Conservation (phyloP, 768 basidiomycete genomes). For the Collybia nuda region DNA sequence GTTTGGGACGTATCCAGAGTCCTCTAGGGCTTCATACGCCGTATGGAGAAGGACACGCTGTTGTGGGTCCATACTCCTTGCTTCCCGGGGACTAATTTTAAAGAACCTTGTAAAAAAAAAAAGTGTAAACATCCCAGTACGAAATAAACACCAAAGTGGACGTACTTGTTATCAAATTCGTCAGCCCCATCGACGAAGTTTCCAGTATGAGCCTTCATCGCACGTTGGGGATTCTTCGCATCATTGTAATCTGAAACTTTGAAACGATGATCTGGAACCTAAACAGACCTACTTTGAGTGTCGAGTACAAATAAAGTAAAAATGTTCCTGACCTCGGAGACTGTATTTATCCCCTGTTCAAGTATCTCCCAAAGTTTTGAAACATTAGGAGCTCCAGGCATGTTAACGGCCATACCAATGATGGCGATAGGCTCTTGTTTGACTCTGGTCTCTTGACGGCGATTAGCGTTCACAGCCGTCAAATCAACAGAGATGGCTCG, state of each 20-base stretch:
- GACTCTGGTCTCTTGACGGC: constrained; percentile 7
- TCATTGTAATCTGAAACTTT: constrained; percentile 37
- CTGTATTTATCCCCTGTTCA: constrained; percentile 52
- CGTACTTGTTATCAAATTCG: constrained; percentile 60
- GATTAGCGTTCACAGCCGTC: constrained; percentile 8
- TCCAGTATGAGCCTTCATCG: constrained; percentile 53
- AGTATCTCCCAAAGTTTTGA: constrained; percentile 60
- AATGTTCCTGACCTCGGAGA: constrained; percentile 46
- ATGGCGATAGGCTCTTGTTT: constrained; percentile 62
- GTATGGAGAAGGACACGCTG: constrained; percentile 67
- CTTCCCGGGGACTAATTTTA: constrained; percentile 72
- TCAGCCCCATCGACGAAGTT: constrained; percentile 63
- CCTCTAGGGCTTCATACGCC: constrained; percentile 68
- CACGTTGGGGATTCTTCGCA: constrained; percentile 29
- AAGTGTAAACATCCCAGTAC: background rate
- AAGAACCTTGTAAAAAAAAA: constrained; percentile 58
- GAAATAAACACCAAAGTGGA: background rate
- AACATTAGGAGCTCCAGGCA: constrained; percentile 51
- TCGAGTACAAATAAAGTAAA: background rate
- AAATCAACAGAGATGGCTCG: constrained; percentile 19
- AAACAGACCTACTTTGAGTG: constrained; percentile 7
- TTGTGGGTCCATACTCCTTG: constrained; percentile 75
- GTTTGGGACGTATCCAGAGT: constrained; percentile 67
- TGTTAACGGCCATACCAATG: constrained; percentile 67
- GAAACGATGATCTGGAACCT: constrained; percentile 70